Base-by-base conservation (phyloP, 352 stramenopile species). In the Pythium myriotylum region DNA sequence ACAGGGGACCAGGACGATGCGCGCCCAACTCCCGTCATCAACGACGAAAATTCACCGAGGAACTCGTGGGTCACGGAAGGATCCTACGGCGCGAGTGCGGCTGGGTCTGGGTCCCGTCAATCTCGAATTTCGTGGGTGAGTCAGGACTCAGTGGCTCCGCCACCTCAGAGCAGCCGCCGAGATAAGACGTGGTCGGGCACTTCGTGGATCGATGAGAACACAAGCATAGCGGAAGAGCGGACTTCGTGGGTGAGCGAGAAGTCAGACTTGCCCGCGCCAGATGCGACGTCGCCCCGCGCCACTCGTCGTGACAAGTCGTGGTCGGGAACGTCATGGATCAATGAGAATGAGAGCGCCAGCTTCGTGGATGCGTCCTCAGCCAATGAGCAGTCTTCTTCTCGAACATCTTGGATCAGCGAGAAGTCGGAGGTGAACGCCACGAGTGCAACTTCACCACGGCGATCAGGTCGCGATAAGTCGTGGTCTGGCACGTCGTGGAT, bases 281-380 rank as follows among this genome's bases (percentile, higher is more conserved):
- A 20, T 16, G 48, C 40, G 17, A n/a, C 27, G 23, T 35, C 48
- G 22, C 26, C 29, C 12, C 52, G 52, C 17, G 17, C 24, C 5
- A 59, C 40, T 14, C 37, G 37, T 22, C 52, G 52, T 6, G 52
- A 59, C 23, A 67, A 55, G 23, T 58, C 61, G 39, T 61, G 53
- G 46, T 59, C 53, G 9, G 42, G 51, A 12, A 53, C 54, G 19
- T 70, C 62, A 33, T 70, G 54, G 62, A 42, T 70, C 26, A 65
- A 45, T 23, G 62, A 70, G 20, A 33, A 63, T 13, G 55, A n/a
- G 9, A 33, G 47, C 7, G 6, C 17, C 8, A 23, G 27, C 14
- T 33, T 52, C 14, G 22, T 20, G 10, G 55, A 54, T 19, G 43
- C 49, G 17, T 53, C 46, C 5, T 40, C 41, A 0, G 42, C 17